phyloP scores from a whole-genome alignment of 2,329 filamentous ascomycete genomes.

The Lasiodiplodia gonubiensis region DNA sequence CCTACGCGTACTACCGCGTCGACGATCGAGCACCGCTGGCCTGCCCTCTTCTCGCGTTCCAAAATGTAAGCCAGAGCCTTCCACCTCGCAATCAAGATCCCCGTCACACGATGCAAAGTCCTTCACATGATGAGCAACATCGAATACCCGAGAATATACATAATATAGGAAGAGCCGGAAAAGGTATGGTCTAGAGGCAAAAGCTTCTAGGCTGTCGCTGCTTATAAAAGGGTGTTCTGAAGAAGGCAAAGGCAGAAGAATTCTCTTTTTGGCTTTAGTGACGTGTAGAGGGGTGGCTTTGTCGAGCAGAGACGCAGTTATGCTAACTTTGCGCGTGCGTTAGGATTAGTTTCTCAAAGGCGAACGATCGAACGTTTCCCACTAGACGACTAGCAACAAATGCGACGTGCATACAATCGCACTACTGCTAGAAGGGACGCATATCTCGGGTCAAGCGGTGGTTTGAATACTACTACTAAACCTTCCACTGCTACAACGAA shows the following conservation, averaged over 20 bases:
- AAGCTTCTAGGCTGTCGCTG: conserved; percentile 1
- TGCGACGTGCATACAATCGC: no score
- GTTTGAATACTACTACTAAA: no score
- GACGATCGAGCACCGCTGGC: neutral
- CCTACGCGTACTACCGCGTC: neutral
- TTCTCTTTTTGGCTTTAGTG: neutral
- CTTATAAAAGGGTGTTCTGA: conserved; percentile 15
- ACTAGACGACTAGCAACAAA: no score
- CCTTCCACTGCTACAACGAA: no score
- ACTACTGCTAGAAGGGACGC: no score
- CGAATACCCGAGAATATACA: neutral
- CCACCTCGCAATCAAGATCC: neutral
- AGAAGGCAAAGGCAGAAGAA: neutral
- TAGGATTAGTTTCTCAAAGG: no score
- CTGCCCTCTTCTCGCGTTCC: neutral
- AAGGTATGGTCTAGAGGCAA: conserved; percentile 1
- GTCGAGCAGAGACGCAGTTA: no score
- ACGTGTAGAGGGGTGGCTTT: no score
- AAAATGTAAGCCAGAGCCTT: neutral
- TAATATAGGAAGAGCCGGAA: conserved; percentile 25
- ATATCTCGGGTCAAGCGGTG: no score
- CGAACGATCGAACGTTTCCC: no score
- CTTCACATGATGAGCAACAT: conserved; percentile 18
- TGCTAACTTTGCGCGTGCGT: no score
- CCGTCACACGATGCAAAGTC: neutral